Conservation (phyloP, 306 rosid genomes). For the Inga oerstediana region DNA sequence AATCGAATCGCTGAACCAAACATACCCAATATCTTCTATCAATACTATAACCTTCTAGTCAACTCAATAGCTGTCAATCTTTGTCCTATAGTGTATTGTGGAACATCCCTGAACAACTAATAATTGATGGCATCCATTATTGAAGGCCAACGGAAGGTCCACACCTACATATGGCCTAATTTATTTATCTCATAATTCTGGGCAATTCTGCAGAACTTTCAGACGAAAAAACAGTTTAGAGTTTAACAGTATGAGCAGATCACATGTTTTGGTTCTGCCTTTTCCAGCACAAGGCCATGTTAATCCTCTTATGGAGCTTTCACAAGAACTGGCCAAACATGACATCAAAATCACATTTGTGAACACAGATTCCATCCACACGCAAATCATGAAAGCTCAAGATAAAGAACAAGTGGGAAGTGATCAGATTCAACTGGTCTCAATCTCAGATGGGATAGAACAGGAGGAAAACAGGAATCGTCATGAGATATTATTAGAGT, state of each 20-base stretch:
- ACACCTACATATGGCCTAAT: background rate
- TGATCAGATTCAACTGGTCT: slow-evolving; percentile 40
- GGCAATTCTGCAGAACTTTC: background rate
- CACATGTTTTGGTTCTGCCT: slow-evolving; percentile 43
- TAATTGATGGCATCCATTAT: too few relatives aligned
- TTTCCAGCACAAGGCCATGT: slow-evolving; percentile 55
- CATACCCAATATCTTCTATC: background rate
- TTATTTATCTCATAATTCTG: background rate
- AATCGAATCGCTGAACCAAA: too few relatives aligned
- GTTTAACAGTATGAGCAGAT: slow-evolving; percentile 24
- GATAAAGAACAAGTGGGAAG: background rate
- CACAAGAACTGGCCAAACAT: slow-evolving; percentile 36
- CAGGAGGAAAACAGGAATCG: slow-evolving; percentile 31
- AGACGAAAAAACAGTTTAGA: background rate
- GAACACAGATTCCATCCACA: slow-evolving; percentile 39
- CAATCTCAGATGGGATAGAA: slow-evolving; percentile 57
- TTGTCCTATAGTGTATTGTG: too few relatives aligned
- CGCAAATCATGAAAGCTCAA: slow-evolving; percentile 37
- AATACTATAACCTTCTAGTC: too few relatives aligned
- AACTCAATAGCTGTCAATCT: too few relatives aligned
- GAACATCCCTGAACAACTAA: too few relatives aligned
- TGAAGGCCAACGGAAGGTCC: too few relatives aligned
- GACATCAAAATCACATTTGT: slow-evolving; percentile 45
- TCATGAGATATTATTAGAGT: background rate
- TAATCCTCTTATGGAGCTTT: slow-evolving; percentile 47